Evolutionary conservation across 2,329 filamentous ascomycete genomes (phyloP), one percentile per base, ranked within the genome.

Genomic region (Diplodia mutila): DNA sequence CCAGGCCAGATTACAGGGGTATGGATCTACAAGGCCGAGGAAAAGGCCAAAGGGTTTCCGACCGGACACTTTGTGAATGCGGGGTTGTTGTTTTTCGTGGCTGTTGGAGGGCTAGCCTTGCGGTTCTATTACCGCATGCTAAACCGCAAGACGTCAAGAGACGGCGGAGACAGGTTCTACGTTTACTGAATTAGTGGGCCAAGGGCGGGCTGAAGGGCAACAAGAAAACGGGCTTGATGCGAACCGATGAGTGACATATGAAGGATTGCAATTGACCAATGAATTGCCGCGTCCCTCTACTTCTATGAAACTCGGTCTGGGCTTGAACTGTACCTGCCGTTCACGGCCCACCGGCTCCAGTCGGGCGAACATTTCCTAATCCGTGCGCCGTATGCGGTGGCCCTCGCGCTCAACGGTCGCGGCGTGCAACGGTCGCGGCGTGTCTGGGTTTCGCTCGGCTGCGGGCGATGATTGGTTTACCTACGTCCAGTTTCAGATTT

Each of bases 1-100:
- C 83, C 89, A 0, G 90, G 90, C 0, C 90, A 92, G 76, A 92
- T 92, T 49, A 85, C 87, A 0, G 90, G 89, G 0, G 88, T 91
- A 0, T 92, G 89, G 89, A 91, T 91, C 69, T 92, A 91, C 78
- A 90, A 89, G 73, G 82, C 85, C 0, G 79, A 85, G 12, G 88
- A 92, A 76, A 85, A 83, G 21, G 75, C 79, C 25, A 78, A 71
- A 11, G 90, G 90, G 0, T 92, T 90, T 74, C 89, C 89, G 0
- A 91, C 89, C 0, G 90, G 90, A 0, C 89, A 92, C 73, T 91
- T 87, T 86, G 85, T 84, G 4, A 90, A 90, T 74, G 87, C 86
- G 2, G 87, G 79, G 12, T 76, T 90, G 71, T 72, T 90, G 49
- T 79, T 90, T 14, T 84, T 89, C 69, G 87, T 89, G 0, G 81